Evolutionary conservation across 2,329 filamentous ascomycete species (phyloP).

Genomic region (Claviceps pusilla): DNA sequence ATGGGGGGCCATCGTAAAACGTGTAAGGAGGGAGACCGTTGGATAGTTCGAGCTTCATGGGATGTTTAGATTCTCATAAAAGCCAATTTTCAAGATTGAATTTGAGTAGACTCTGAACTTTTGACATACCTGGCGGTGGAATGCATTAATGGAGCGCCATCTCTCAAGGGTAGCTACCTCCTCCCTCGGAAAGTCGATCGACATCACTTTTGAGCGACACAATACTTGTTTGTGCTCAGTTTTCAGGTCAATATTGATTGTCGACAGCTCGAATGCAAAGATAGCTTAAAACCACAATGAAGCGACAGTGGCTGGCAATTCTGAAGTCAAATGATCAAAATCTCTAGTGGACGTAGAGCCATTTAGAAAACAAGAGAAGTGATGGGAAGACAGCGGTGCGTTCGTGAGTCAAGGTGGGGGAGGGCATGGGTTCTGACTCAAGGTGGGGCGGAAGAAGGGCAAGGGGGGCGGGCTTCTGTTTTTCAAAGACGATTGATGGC

Average conservation of each 20-base stretch:
- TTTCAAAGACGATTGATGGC: not conserved
- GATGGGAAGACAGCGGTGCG: not conserved
- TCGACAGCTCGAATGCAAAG: not conserved
- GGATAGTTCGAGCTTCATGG: constrained; percentile 53
- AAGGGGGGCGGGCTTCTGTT: not conserved
- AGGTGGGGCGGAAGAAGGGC: not conserved
- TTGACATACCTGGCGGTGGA: constrained; percentile 56
- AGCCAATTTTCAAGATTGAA: not conserved
- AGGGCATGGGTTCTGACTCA: not conserved
- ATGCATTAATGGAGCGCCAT: constrained; percentile 89
- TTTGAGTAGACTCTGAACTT: not conserved
- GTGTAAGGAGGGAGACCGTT: constrained; percentile 72
- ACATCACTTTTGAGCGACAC: constrained; percentile 35
- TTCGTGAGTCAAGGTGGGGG: not conserved
- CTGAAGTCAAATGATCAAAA: not conserved
- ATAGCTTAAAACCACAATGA: not conserved
- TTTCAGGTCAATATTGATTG: not conserved
- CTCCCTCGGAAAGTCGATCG: constrained; percentile 83
- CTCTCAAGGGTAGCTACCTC: constrained; percentile 71
- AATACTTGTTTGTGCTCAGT: not conserved
- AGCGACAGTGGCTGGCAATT: not conserved
- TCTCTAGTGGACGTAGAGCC: no score
- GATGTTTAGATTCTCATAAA: constrained; percentile 1
- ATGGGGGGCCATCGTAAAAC: constrained; percentile 83
- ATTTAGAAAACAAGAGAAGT: not conserved